Evolutionary conservation across 2,329 filamentous ascomycete species (phyloP).

Genomic region (Ambrosiella xylebori): DNA sequence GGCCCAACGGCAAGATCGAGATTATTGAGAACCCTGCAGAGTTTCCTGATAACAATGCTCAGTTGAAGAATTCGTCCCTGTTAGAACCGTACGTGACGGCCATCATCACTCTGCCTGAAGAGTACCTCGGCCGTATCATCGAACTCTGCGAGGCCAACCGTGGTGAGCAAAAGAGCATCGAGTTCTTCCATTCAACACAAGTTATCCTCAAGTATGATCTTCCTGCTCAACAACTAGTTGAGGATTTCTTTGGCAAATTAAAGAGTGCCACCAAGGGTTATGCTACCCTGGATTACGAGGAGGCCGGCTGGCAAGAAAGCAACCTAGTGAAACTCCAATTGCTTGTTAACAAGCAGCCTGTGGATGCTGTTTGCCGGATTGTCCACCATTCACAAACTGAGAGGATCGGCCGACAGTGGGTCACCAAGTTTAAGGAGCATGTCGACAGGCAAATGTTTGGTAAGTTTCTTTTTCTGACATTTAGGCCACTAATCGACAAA

Average conservation of each 20-base stretch:
- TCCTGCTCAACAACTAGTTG: constrained; percentile 76
- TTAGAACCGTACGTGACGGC: constrained; percentile 49
- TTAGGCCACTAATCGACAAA: background rate
- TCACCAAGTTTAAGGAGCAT: constrained; percentile 90
- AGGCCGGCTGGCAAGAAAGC: constrained; percentile 69
- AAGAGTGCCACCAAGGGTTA: constrained; percentile 92
- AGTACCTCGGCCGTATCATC: constrained; percentile 86
- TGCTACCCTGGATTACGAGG: constrained; percentile 90
- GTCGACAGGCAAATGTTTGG: constrained; percentile 89
- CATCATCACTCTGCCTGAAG: constrained; percentile 81
- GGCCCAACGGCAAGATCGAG: constrained; percentile 20
- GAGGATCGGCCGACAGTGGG: constrained; percentile 70
- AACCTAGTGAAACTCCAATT: constrained; percentile 79
- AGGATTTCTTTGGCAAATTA: constrained; percentile 92
- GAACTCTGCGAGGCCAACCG: constrained; percentile 85
- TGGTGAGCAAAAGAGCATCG: constrained; percentile 70
- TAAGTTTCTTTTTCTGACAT: constrained; percentile 16
- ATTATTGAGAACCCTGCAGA: constrained; percentile 73
- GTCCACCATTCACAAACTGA: constrained; percentile 71
- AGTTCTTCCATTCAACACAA: constrained; percentile 81
- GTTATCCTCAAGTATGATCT: constrained; percentile 89
- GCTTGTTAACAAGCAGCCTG: constrained; percentile 80
- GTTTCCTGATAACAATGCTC: constrained; percentile 42
- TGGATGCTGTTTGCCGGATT: constrained; percentile 86
- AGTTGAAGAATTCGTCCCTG: constrained; percentile 26